Base-by-base conservation (phyloP, 345 rosid genomes). In the Murraya koenigii region DNA sequence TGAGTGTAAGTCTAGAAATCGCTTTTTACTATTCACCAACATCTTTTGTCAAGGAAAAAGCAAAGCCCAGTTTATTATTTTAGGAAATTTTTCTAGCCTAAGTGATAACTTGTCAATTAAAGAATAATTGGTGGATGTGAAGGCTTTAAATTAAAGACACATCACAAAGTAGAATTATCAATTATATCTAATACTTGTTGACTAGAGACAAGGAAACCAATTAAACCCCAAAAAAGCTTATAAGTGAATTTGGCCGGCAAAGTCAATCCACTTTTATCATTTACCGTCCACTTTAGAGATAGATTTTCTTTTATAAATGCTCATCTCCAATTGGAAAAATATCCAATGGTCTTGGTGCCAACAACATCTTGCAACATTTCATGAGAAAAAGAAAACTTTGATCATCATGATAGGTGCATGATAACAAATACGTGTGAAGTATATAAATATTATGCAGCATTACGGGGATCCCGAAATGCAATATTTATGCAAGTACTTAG, bases 121-220 rank as follows among this genome's bases (percentile, higher is more conserved):
- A 25, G 20, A 79, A 70, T 77, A 56, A 75, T 70, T 60, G 33
- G 58, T 59, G 77, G 28, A 56, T 25, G 23, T 36, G 38, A 74
- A 63, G 56, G 35, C 44, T 78, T 58, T 69, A 56, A 60, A 65
- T 65, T 22, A 65, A 75, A 56, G 68, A 72, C 71, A 47, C 38
- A 35, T n/a, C 41, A 32, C 13, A 64, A 75, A 69, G 76, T 44
- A 64, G 78, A 52, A 35, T 52, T 67, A 28, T 68, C 76, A 52
- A 35, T 52, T 67, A 28, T 68, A 66, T 68, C 52, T 54, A 78
- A 72, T 71, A 2, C 59, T n/a, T 30, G 25, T 71, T 71, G 62
- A 80, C 78, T 80, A 69, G 56, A 64, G 77, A 78, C 84, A 80
- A 80, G 71, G 79, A 52, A 85, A 78, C 44, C 79, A 30, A 49